Base-by-base conservation (phyloP, 495 filamentous ascomycete genomes). In the Parathielavia appendiculata region DNA sequence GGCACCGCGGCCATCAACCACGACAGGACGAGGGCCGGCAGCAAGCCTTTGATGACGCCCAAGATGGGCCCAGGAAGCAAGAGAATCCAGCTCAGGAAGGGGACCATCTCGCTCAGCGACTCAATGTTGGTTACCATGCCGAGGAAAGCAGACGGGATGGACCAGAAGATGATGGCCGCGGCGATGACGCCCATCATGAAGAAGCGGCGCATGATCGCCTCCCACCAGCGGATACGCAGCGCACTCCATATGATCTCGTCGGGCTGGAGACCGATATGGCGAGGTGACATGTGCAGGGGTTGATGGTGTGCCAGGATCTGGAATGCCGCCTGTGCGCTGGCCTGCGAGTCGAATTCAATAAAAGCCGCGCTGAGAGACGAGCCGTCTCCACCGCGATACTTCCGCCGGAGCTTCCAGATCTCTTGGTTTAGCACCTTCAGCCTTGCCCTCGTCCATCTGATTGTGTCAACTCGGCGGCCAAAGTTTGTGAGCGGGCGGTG, bases 91-190 rank as follows among this genome's bases (percentile, higher is more conserved):
- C 65, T 55, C 26, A 96, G 71, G 71, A 83, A 95, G 19, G 74
- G 77, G 17, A 88, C 63, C 34, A 74, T 80, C 9, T 82, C 54
- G 26, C 76, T 83, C 32, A 96, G 72, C 36, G 73, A 78, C 63
- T 86, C 76, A 66, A 96, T 85, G 68, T 96, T 90, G 40, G 89
- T 92, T 57, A 95, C 80, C 13, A 78, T 59, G 72, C 88, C 91
- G 41, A 96, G 86, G 50, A 89, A 73, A 12, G 87, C 87, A 39
- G 90, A 86, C 5, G 91, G 91, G 60, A 96, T 89, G 0, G 89
- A 88, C 89, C 90, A 96, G 77, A 96, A 95, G 62, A 95, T 78
- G 69, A 96, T 85, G 64, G 89, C 76, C 9, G 79, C 85, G 12
- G 76, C 67, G 22, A 95, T 80, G 65, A 86, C 80, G 51, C 76